phyloP scores from a whole-genome alignment of 2,329 filamentous ascomycete species.

The Alternaria triticina region DNA sequence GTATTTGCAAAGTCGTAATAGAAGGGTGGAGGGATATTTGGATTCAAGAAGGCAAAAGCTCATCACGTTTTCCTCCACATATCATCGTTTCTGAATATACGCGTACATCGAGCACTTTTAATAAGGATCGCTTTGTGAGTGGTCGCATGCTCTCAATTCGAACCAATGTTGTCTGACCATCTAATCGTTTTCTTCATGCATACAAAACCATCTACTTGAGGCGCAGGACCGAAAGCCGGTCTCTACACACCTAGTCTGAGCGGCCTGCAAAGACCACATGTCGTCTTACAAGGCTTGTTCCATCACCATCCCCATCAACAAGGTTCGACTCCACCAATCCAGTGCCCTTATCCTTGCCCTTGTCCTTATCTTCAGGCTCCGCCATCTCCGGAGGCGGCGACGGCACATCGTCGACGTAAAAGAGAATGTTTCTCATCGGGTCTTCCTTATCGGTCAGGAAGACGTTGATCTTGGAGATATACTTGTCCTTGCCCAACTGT shows the following conservation, averaged over 20 bases:
- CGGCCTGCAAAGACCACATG: not conserved
- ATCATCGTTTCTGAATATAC: not conserved
- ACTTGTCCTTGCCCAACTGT: not conserved
- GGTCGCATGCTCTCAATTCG: not conserved
- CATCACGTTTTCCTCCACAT: not conserved
- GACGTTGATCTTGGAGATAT: not conserved
- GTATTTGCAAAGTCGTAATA: not conserved
- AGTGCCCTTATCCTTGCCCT: not conserved
- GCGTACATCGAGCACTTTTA: not conserved
- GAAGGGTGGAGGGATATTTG: not conserved
- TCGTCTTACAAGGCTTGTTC: not conserved
- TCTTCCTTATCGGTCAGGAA: not conserved
- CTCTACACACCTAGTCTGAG: not conserved
- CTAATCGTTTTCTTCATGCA: not conserved
- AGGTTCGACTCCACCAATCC: not conserved
- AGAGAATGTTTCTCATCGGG: not conserved
- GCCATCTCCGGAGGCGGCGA: not conserved
- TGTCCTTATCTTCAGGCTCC: not conserved
- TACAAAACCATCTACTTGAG: not conserved
- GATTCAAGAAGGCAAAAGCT: not conserved
- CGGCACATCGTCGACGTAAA: not conserved
- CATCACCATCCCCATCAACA: not conserved
- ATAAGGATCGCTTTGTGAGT: not conserved
- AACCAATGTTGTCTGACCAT: not conserved
- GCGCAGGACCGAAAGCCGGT: not conserved